A percentile compares a stretch with the other conserved stretches of the same genome.
Evolutionary conservation across 1,139 yeast genomes (phyloP).

Genomic region (Geotrichum reessii): DNA sequence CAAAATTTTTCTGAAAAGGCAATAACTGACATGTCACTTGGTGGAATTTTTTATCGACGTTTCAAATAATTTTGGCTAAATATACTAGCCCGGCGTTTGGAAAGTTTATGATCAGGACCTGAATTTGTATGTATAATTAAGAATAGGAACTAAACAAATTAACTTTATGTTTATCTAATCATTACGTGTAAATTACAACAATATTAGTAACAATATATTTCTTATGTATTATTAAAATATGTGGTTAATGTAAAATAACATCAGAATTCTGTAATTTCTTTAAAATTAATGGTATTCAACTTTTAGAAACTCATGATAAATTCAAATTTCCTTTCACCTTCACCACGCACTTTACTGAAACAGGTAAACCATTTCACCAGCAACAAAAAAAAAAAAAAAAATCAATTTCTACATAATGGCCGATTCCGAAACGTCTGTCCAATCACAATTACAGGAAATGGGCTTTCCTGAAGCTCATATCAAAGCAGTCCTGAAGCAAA

Average conservation of each 20-base stretch:
- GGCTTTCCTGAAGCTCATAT: slow-evolving; percentile 34
- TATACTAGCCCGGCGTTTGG: too few species aligned
- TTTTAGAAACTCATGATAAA: slow-evolving; percentile 5
- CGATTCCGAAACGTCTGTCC: neutral
- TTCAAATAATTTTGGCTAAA: too few species aligned
- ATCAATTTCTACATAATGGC: neutral
- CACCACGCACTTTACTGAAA: neutral
- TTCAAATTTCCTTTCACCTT: neutral
- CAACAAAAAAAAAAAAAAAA: neutral
- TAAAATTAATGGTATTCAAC: neutral
- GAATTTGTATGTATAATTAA: too few species aligned
- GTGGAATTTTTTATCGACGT: too few species aligned
- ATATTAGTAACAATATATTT: neutral
- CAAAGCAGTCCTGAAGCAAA: slow-evolving; percentile 33
- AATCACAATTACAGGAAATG: slow-evolving; percentile 26
- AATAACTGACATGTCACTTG: too few species aligned
- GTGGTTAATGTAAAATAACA: neutral
- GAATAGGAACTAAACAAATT: too few species aligned
- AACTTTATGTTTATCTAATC: neutral
- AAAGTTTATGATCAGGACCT: too few species aligned
- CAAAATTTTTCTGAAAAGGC: too few species aligned
- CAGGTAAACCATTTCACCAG: neutral
- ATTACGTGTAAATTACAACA: neutral
- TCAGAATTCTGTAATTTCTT: neutral
- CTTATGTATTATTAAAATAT: neutral